phyloP scores from a whole-genome alignment of 345 rosid genomes.

The Brassica carinata region DNA sequence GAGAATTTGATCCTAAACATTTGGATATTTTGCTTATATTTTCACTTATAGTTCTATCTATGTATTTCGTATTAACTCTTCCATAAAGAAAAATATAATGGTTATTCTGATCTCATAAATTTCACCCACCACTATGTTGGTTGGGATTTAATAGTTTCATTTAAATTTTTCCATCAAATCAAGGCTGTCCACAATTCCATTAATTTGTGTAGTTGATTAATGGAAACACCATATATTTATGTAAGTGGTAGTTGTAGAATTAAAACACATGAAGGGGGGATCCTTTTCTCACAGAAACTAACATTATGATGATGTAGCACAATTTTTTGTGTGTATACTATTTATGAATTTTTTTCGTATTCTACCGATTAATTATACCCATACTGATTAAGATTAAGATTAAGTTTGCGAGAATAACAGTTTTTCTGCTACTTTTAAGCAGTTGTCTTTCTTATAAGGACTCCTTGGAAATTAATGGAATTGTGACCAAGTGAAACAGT shows the following conservation, averaged over 20 bases:
- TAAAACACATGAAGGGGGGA: not conserved
- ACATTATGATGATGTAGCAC: not conserved
- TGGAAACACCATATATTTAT: not conserved
- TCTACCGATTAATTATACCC: not conserved
- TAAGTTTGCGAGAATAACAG: not conserved
- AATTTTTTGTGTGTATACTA: not conserved
- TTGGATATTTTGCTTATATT: not conserved
- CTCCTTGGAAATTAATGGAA: not conserved
- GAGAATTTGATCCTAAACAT: no score
- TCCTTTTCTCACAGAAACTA: not conserved
- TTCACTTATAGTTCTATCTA: not conserved
- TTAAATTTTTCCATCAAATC: not conserved
- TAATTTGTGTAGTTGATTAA: not conserved
- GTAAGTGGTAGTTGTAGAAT: slow-evolving; percentile 8
- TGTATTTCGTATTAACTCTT: not conserved
- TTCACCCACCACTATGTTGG: not conserved
- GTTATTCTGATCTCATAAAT: not conserved
- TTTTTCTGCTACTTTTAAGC: not conserved
- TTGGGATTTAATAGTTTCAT: not conserved
- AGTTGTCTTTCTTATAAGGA: not conserved
- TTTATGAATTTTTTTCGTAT: not conserved
- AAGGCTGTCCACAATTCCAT: not conserved
- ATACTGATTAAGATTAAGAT: not conserved
- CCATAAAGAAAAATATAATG: not conserved
- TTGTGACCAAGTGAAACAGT: not conserved